Evolutionary conservation across 129 eudicot species (phyloP), one percentile per base, ranked within the genome.

Genomic region (Scalesia atractyloides): DNA sequence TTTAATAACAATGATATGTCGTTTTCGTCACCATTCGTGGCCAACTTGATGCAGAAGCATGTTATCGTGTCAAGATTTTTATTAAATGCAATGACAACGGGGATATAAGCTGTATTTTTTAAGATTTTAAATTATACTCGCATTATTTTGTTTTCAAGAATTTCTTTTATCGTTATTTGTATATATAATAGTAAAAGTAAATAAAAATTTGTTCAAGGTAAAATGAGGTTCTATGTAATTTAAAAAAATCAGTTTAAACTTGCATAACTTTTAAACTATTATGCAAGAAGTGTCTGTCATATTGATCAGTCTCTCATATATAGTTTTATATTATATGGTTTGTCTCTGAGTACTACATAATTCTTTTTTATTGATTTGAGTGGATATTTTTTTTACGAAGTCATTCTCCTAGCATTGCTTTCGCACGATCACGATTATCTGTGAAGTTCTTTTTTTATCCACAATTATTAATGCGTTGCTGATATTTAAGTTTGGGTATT

Each of bases 1-100:
- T 37, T 54, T 70, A 36, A 33, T 26, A 68, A 36, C 20, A 5
- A 41, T 34, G 41, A 72, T 18, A 54, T 53, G 64, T 70, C 14
- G 50, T 18, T 33, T 70, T 70, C 58, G 64, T 70, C 50, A 9
- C 2, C 74, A 41, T 44, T 43, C 66, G 41, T 70, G 54, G 66
- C 56, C 66, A 12, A 56, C 67, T 41, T 54, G 34, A 24, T 58
- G 66, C 54, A 72, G 9, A 72, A 26, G 46, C 26, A 58, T 72
- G 76, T 72, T 24, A 46, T 18, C 6, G 54, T 18, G 56, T 15
- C 68, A n/a, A 72, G 58, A 48, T 72, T 46, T 58, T 57, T 15
- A 17, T 15, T 19, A 37, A 54, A 39, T n/a, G 47, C 9, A 16
- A 36, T 62, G 51, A 39, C 51, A 64, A 10, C 30, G 20, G 50